Percentiles rank a stretch among this genome's conserved stretches.
Evolutionary conservation across 768 basidiomycete species (phyloP).

Genomic region (Glaciozyma martinii): DNA sequence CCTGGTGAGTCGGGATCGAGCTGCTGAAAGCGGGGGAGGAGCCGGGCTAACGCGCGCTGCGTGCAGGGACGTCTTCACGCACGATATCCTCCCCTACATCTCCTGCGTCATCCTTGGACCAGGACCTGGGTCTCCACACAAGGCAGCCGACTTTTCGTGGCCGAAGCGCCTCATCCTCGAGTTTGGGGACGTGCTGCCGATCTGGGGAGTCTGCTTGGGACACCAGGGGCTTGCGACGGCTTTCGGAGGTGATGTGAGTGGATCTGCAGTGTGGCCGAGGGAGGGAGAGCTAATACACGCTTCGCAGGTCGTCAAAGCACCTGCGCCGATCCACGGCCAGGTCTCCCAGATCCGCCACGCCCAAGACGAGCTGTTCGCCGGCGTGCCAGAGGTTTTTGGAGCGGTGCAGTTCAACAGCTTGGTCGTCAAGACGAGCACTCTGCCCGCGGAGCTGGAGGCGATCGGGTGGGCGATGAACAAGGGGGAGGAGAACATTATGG

Average conservation of each 20-base stretch:
- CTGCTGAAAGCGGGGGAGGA: neutral
- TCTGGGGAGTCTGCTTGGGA: slow-evolving; percentile 30
- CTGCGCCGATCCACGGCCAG: slow-evolving; percentile 24
- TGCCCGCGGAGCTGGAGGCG: slow-evolving; percentile 16
- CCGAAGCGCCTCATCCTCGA: slow-evolving; percentile 15
- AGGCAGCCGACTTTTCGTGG: slow-evolving; percentile 26
- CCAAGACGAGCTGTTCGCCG: slow-evolving; percentile 5
- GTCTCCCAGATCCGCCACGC: slow-evolving; percentile 12
- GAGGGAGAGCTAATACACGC: neutral
- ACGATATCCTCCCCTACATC: slow-evolving; percentile 15
- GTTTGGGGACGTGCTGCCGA: slow-evolving; percentile 13
- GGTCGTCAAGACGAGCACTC: neutral
- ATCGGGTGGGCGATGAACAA: slow-evolving; percentile 7
- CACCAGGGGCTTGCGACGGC: slow-evolving; percentile 29
- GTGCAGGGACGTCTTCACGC: slow-evolving; percentile 20
- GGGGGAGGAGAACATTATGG: slow-evolving; percentile 15
- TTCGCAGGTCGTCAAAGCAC: slow-evolving; percentile 11
- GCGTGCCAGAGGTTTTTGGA: slow-evolving; percentile 9
- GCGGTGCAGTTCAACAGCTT: slow-evolving; percentile 31
- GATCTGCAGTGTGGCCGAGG: too few species aligned
- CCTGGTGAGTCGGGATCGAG: slow-evolving; percentile 15
- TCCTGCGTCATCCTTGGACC: slow-evolving; percentile 29
- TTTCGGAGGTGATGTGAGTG: slow-evolving; percentile 19
- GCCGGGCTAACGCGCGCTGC: neutral
- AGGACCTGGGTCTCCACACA: slow-evolving; percentile 26